Base-by-base conservation (phyloP, 2,329 filamentous ascomycete genomes). In the Atkinsonella hypoxylon region DNA sequence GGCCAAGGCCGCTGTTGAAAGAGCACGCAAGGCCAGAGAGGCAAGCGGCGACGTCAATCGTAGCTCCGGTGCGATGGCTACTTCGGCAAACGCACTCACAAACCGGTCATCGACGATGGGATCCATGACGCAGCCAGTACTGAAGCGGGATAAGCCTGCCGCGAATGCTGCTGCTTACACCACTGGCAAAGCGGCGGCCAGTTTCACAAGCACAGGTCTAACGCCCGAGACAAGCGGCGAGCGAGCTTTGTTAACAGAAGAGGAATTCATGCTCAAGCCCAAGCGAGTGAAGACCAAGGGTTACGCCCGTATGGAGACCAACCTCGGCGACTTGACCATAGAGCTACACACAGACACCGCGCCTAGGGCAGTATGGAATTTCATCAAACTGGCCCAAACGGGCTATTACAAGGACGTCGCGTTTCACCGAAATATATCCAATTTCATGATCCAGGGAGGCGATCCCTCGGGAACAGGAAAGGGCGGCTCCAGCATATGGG, bases 381-480 rank as follows among this genome's bases (percentile, higher is more conserved):
- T 98, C 62, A 80, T 95, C 48, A 83, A 86, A 51, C 73, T 98
- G 4, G 81, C 89, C 1, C 86, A 95, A 62, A 87, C 85, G 57
- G 91, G 91, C 1, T 96, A 95, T 68, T 98, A 97, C 71, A 82
- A 81, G 48, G 80, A 79, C 56, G 83, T 95, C 2, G 67, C 77
- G 12, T 98, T 98, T 64, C 93, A 98, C 67, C 82, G 93, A 55
- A 96, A 94, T 64, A 96, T 98, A 59, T 83, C 83, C 52, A 88
- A 87, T 59, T 98, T 98, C 65, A 98, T 98, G 93, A 87, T 98
- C 39, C 93, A 98, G 66, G 91, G 91, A 42, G 93, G 93, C 38
- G 93, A 98, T 63, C 93, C 93, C 0, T 88, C 89, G 0, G 91
- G 91, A 1, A 95, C 89, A 0, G 93, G 93, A 1, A 79, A 88